A percentile compares a stretch with the other conserved stretches of the same genome.
These are phyloP conservation scores for Cryphonectria japonica DNA, from an alignment of 2,329 filamentous ascomycete species.

Conservation along the genomic window DNA sequence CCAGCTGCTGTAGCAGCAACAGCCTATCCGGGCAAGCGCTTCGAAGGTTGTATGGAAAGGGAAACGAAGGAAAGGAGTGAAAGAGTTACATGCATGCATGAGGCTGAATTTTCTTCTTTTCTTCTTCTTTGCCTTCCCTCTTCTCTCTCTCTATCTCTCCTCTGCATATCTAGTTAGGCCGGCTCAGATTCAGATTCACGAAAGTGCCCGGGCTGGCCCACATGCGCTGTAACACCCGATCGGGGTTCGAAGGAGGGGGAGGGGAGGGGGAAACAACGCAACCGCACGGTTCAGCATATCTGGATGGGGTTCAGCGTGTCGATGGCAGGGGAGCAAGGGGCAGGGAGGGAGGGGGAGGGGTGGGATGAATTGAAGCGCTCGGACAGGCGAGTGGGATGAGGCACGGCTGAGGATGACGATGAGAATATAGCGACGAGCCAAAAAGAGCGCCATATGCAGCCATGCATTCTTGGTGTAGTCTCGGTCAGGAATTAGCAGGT, in stretches of 20 bases:
- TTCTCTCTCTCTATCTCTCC: background rate
- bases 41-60: background rate
- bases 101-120: background rate
- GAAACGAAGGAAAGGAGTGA: background rate
- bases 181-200: background rate
- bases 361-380: background rate
- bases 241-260: slow-evolving; percentile 14
- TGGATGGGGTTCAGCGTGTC: background rate
- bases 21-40: slow-evolving; percentile 9
- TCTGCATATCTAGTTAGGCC: background rate
- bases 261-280: background rate
- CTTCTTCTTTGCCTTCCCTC: too few species aligned
- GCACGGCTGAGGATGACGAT: background rate
- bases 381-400: background rate
- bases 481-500: background rate
- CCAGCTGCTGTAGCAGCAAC: background rate
- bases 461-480: background rate
- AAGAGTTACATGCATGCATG: background rate
- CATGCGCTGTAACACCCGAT: slow-evolving; percentile 19
- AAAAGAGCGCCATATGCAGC: background rate
- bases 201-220: background rate
- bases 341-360: too few species aligned
- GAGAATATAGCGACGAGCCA: background rate
- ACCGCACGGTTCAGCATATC: background rate
- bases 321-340: background rate